Conservation (phyloP, 208 protist genomes). For the Wallacemonas sp. region DNA sequence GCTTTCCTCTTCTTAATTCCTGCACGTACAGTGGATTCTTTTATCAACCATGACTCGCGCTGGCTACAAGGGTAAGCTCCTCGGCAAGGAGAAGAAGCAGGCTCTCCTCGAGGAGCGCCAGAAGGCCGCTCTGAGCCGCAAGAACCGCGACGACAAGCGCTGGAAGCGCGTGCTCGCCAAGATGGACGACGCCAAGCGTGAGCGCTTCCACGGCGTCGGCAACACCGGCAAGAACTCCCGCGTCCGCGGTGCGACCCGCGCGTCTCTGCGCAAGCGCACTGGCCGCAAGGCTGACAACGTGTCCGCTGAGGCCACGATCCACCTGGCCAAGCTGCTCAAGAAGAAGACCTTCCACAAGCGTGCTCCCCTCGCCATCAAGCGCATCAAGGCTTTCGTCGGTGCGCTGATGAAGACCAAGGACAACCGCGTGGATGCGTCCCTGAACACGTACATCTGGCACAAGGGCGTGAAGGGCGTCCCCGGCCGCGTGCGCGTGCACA, state of each 20-base stretch:
- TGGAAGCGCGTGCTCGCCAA: constrained; percentile 89
- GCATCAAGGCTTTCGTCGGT: constrained; percentile 94
- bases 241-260: constrained; percentile 79
- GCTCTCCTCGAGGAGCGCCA: constrained; percentile 75
- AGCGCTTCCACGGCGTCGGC: constrained; percentile 85
- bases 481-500: constrained; percentile 94
- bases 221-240: constrained; percentile 88
- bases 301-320: constrained; percentile 96
- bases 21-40: not conserved
- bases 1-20: constrained; percentile 14
- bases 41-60: constrained; percentile 61
- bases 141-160: constrained; percentile 83
- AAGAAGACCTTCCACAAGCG: constrained; percentile 97
- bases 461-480: constrained; percentile 95
- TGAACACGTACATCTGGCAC: constrained; percentile 98
- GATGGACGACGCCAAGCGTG: constrained; percentile 85
- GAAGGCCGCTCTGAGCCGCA: constrained; percentile 72
- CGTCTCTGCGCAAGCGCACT: constrained; percentile 79
- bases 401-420: constrained; percentile 97
- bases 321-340: constrained; percentile 97
- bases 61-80: constrained; percentile 76
- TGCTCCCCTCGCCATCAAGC: constrained; percentile 96
- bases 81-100: constrained; percentile 86
- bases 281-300: constrained; percentile 89
- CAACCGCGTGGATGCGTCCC: constrained; percentile 95